A percentile compares a stretch with the other conserved stretches of the same genome.
These are phyloP conservation scores for Trichomonascus vanleenenianus DNA, from an alignment of 805 yeast genomes.

Conservation along the genomic window DNA sequence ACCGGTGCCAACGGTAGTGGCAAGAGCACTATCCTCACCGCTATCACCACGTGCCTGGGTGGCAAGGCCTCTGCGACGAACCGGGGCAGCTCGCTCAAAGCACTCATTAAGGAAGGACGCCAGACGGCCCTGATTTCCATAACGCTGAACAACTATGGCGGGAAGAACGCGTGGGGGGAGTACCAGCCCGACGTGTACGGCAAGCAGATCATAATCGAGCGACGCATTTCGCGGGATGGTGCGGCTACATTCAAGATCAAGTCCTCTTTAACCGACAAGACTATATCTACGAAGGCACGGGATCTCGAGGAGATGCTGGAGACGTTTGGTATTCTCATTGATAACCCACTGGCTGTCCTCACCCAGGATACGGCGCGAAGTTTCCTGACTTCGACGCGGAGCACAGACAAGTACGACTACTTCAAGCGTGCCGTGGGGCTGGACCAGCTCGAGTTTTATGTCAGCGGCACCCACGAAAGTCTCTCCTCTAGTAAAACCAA, in stretches of 20 bases:
- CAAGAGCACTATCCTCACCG: conserved; percentile 80
- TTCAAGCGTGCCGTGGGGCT: conserved; percentile 77
- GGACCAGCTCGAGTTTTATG: conserved; percentile 43
- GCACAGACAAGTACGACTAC: conserved; percentile 60
- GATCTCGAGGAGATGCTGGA: conserved; percentile 59
- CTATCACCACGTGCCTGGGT: conserved; percentile 79
- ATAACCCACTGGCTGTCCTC: conserved; percentile 84
- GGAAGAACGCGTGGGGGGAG: conserved; percentile 45
- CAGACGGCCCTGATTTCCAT: conserved; percentile 60
- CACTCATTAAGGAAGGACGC: conserved; percentile 70
- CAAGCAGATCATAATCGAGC: conserved; percentile 55
- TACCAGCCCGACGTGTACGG: conserved; percentile 69
- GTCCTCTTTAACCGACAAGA: conserved; percentile 39
- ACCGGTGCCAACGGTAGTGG: conserved; percentile 92
- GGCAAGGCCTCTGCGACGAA: conserved; percentile 83
- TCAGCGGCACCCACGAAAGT: conserved; percentile 34
- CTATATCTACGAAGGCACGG: conserved; percentile 45
- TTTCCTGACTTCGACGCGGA: conserved; percentile 70
- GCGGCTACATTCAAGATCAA: conserved; percentile 46
- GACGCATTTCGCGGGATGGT: conserved; percentile 49
- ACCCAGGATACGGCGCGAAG: conserved; percentile 93
- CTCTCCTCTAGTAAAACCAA: conserved; percentile 36
- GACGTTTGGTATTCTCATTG: conserved; percentile 68
- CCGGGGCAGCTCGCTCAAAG: conserved; percentile 66
- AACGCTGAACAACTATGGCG: conserved; percentile 33